Base-by-base conservation (phyloP, 2,329 filamentous ascomycete genomes). In the Penicillium sp. region DNA sequence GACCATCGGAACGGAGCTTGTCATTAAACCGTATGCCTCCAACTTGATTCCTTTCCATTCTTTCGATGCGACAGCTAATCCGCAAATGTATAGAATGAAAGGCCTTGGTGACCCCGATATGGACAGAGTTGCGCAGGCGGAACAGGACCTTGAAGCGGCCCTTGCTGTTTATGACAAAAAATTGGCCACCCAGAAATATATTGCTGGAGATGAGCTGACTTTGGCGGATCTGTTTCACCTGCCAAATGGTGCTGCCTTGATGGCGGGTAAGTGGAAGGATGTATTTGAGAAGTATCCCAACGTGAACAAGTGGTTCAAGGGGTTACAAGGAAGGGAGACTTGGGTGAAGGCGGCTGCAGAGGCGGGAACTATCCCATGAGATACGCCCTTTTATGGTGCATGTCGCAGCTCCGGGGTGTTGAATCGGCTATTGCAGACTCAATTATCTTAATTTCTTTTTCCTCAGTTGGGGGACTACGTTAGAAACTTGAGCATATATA, bases 181-280 rank as follows among this genome's bases (percentile, higher is more conserved):
- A 9, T 54, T 65, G 10, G 53, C 60, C 11, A 64, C 58, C 44
- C 63, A 65, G 50, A 48, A 51, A 19, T 63, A 61, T 21, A 54
- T 65, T 13, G 60, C 55, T 1, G 63, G 63, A 5, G 58, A 64
- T 23, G 48, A 52, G 2, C 7, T 65, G 10, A 61, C 61, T 1
- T 24, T 61, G 7, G 59, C 57, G 1, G 54, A 61, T 43, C 31
- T 61, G 18, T 36, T 48, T 10, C 59, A 60, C 31, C 45, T 61
- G 44, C 56, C 58, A 2, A 56, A 61, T 16, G 56, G 56, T 0
- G 40, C 26, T 8, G 18, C 18, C 11, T 11, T 21, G 6, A 21
- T 10, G 18, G 10, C 16, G 4, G 16, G 16, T 21, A 21, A 9
- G 8, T 19, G 16, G 34, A 37, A 19, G 34, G 18, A 14, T 2